phyloP scores from a whole-genome alignment of 805 yeast genomes.

The Nakazawaea sp. region DNA sequence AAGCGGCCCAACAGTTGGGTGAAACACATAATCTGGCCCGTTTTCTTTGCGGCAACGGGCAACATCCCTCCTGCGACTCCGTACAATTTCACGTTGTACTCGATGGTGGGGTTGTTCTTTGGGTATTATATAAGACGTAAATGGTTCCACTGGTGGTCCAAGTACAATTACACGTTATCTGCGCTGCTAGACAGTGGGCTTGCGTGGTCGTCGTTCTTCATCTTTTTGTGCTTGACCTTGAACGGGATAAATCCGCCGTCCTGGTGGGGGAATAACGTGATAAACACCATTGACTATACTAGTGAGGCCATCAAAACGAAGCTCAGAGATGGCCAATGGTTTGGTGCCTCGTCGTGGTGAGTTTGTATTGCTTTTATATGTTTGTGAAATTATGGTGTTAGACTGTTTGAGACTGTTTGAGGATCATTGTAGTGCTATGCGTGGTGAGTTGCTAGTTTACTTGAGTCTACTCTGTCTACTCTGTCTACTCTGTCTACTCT shows the following conservation, averaged over 20 bases:
- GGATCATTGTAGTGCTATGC: too few species aligned
- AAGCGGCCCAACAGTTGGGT: conserved; percentile 32
- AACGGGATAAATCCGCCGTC: conserved; percentile 27
- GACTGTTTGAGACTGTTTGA: too few species aligned
- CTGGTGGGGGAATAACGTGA: conserved; percentile 68
- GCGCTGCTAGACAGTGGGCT: conserved; percentile 64
- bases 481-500: too few species aligned
- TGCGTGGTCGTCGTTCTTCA: conserved; percentile 52
- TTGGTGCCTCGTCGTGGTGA: conserved; percentile 45
- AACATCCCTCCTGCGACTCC: conserved; percentile 72
- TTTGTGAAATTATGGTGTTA: too few species aligned
- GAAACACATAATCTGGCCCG: conserved; percentile 55
- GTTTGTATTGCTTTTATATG: too few species aligned
- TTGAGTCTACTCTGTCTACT: too few species aligned
- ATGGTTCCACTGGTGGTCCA: conserved; percentile 69
- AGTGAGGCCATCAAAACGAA: conserved; percentile 25
- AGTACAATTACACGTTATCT: conserved; percentile 61
- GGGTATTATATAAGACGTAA: conserved; percentile 49
- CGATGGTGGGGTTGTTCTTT: conserved; percentile 47
- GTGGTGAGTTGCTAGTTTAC: too few species aligned
- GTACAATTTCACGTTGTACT: conserved; percentile 54
- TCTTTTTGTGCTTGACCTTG: conserved; percentile 44
- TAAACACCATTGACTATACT: conserved; percentile 30
- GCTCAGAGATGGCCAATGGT: conserved; percentile 33
- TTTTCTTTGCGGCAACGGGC: conserved; percentile 54